Percentiles rank a stretch among this genome's conserved stretches.
Evolutionary conservation across 345 rosid genomes (phyloP).

Genomic region (Sisymbrium altissimum): DNA sequence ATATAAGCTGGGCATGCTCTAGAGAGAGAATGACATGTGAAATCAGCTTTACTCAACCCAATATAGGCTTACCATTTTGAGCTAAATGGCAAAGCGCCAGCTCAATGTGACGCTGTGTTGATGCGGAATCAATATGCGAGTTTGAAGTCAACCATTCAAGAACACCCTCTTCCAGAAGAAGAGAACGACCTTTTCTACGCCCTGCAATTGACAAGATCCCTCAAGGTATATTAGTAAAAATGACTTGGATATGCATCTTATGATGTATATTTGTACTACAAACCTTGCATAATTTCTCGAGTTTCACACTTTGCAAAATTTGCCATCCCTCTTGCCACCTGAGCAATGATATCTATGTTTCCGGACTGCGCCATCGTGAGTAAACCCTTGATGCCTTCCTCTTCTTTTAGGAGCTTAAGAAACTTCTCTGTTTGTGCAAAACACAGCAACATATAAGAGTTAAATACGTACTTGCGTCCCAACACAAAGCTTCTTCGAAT

Average conservation of each 20-base stretch:
- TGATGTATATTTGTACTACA: conserved; percentile 1
- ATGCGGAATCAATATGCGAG: conserved; percentile 48
- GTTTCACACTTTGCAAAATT: conserved; percentile 97
- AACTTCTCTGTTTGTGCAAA: conserved; percentile 52
- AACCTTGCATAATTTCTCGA: conserved; percentile 77
- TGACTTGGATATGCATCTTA: neutral
- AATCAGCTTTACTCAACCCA: neutral
- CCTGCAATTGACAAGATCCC: conserved; percentile 46
- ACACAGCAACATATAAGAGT: neutral
- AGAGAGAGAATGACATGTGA: neutral
- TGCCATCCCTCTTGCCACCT: conserved; percentile 94
- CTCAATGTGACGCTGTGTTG: conserved; percentile 78
- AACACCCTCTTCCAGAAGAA: conserved; percentile 70
- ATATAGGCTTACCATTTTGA: conserved; percentile 62
- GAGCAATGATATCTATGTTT: conserved; percentile 69
- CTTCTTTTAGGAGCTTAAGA: conserved; percentile 68
- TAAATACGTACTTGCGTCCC: conserved; percentile 8
- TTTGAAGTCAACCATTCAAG: conserved; percentile 76
- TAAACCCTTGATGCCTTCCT: conserved; percentile 78
- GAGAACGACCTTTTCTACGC: conserved; percentile 70
- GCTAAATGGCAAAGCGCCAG: conserved; percentile 94
- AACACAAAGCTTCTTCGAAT: neutral
- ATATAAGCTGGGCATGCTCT: neutral
- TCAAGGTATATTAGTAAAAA: neutral
- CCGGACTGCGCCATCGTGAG: conserved; percentile 61